Evolutionary conservation across 352 stramenopile species (phyloP).

Genomic region (Peronospora farinosa): DNA sequence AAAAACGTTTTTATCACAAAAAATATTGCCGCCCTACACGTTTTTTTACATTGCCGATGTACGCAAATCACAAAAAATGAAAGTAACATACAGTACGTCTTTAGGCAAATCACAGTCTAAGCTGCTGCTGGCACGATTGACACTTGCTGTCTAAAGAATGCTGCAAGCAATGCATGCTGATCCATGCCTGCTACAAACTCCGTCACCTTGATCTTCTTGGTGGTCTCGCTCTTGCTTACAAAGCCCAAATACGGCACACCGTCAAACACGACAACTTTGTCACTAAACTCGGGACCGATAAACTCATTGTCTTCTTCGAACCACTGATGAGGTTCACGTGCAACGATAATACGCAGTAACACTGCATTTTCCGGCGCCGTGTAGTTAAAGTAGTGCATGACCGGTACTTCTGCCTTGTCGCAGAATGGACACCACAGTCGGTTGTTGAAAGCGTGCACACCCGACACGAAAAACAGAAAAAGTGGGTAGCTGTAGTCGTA

Average conservation of each 20-base stretch:
- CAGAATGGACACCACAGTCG: conserved; percentile 81
- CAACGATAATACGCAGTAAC: conserved; percentile 51
- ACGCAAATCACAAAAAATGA: neutral
- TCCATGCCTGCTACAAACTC: conserved; percentile 49
- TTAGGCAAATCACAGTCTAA: neutral
- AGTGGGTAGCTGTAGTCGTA: conserved; percentile 72
- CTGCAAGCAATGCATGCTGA: conserved; percentile 31
- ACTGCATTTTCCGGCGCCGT: conserved; percentile 49
- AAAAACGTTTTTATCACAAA: neutral
- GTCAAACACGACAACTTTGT: conserved; percentile 49
- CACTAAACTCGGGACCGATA: conserved; percentile 46
- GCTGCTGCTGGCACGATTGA: conserved; percentile 11
- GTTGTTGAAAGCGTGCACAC: conserved; percentile 64
- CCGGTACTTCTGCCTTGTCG: conserved; percentile 60
- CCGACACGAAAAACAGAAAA: conserved; percentile 73
- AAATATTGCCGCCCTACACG: no score
- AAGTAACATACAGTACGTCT: neutral
- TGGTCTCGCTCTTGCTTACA: conserved; percentile 35
- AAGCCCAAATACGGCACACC: conserved; percentile 63
- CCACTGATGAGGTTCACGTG: conserved; percentile 53
- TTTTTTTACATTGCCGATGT: neutral
- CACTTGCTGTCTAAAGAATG: conserved; percentile 36
- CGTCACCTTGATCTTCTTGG: conserved; percentile 33
- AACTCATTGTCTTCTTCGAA: conserved; percentile 77
- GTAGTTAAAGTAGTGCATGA: conserved; percentile 77